These are phyloP conservation scores for Luffa aegyptiaca DNA, from an alignment of 306 rosid species.

Conservation along the genomic window DNA sequence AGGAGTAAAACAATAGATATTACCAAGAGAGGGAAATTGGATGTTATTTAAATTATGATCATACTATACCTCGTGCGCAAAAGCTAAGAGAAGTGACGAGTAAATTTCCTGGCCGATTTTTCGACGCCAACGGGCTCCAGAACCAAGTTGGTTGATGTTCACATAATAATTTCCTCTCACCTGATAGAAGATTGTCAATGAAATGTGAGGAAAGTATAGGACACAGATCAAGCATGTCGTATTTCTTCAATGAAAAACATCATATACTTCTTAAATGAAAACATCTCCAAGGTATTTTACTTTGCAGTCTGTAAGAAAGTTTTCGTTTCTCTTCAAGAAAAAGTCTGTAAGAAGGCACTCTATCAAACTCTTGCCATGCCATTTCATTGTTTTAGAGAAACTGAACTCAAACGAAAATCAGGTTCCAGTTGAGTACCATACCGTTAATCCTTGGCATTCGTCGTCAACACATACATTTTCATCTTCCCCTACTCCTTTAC, in stretches of 20 bases:
- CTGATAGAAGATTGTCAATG: slow-evolving; percentile 25
- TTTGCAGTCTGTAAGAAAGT: too few relatives aligned
- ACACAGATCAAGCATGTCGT: neutral
- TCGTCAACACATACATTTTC: slow-evolving; percentile 44
- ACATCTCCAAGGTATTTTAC: too few relatives aligned
- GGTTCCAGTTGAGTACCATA: neutral
- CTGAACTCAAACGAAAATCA: neutral
- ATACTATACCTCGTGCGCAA: slow-evolving; percentile 46
- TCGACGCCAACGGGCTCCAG: slow-evolving; percentile 67
- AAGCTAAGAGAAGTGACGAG: slow-evolving; percentile 57
- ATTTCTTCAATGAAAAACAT: neutral
- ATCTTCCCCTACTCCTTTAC: slow-evolving; percentile 73
- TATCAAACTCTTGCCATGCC: neutral
- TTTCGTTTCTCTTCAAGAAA: too few relatives aligned
- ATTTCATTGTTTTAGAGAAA: neutral
- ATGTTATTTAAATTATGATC: neutral
- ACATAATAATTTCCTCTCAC: slow-evolving; percentile 59
- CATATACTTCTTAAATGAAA: too few relatives aligned
- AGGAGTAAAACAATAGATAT: neutral
- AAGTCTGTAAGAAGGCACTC: neutral
- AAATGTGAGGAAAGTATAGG: neutral
- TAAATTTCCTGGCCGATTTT: slow-evolving; percentile 65
- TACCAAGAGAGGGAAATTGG: neutral
- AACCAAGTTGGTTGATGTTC: slow-evolving; percentile 33
- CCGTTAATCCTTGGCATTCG: slow-evolving; percentile 32